Base-by-base conservation (phyloP, 2,329 filamentous ascomycete species). In the Curvularia spicifera region DNA sequence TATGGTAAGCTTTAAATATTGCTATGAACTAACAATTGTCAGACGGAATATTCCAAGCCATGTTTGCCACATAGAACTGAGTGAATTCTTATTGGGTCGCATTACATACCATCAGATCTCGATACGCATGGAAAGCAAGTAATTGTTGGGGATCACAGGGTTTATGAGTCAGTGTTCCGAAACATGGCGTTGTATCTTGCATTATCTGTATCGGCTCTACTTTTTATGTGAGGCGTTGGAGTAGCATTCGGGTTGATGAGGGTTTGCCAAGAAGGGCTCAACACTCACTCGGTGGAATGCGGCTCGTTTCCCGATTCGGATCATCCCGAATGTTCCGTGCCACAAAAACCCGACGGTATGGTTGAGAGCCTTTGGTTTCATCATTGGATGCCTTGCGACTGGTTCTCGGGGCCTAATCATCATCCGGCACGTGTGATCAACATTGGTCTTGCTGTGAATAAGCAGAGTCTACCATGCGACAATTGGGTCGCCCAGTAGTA, bases 181-280 rank as follows among this genome's bases (percentile, higher is more conserved):
- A 22, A 31, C 18, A 31, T 20, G 28, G 4, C 10, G 28, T 33
- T 8, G 9, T 33, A 8, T 46, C n/a, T 46, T 22, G 28, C n/a
- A 33, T 45, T n/a, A n/a, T 29, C 24, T 28, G 6, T 20, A n/a
- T 29, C 44, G 44, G 28, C n/a, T 33, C 3, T 20, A 33, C 26
- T 31, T 31, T 46, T n/a, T 31, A 10, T 20, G 28, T 5, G 33
- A 46, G 6, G 15, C n/a, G 5, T 5, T 20, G 76, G 1, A 92
- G 92, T 4, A 84, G 87, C 57, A 20, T 13, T 46, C 44, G 44
- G 44, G 44, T 46, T 33, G 44, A 46, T 31, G 44, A 8, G 3
- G 28, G 28, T 3, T 3, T 15, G 44, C 28, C 44, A 31, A 31
- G 18, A 20, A 46, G 18, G 26, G 28, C 5, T 22, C 10, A n/a